Evolutionary conservation across 2,329 filamentous ascomycete species (phyloP).

Genomic region (Colletotrichum sp.): DNA sequence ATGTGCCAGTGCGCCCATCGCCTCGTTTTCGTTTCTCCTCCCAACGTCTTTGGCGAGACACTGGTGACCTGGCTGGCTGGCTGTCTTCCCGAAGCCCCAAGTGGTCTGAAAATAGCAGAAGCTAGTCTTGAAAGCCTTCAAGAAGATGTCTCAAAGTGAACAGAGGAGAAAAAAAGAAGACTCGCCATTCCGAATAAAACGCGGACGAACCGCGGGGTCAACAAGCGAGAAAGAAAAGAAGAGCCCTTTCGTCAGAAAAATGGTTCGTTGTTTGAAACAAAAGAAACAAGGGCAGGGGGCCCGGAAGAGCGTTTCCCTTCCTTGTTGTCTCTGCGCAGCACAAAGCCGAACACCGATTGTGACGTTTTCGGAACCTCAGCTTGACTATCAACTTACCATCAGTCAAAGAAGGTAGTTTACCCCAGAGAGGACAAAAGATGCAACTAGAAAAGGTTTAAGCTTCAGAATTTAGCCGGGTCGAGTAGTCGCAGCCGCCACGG

Average conservation of each 20-base stretch:
- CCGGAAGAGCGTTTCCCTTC: not conserved
- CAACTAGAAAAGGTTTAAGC: not conserved
- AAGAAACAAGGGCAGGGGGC: not conserved
- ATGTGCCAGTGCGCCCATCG: not conserved
- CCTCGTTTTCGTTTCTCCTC: not conserved
- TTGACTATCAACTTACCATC: not conserved
- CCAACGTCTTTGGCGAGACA: not conserved
- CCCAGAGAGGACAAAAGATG: not conserved
- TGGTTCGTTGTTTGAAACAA: not conserved
- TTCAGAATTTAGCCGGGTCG: not conserved
- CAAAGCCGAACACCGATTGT: not conserved
- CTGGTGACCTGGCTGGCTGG: not conserved
- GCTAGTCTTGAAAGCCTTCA: not conserved
- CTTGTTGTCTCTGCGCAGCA: not conserved
- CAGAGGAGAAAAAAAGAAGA: not conserved
- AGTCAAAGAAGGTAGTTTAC: not conserved
- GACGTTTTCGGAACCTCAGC: not conserved
- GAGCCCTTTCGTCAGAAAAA: not conserved
- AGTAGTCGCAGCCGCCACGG: not conserved
- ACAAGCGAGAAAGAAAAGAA: not conserved
- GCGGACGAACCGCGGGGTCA: not conserved
- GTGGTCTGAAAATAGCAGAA: not conserved
- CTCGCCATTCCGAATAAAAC: not conserved
- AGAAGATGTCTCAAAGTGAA: not conserved
- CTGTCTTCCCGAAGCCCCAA: not conserved